Conservation (phyloP, 176 grass and related monocot species). For the Raddia guianensis region DNA sequence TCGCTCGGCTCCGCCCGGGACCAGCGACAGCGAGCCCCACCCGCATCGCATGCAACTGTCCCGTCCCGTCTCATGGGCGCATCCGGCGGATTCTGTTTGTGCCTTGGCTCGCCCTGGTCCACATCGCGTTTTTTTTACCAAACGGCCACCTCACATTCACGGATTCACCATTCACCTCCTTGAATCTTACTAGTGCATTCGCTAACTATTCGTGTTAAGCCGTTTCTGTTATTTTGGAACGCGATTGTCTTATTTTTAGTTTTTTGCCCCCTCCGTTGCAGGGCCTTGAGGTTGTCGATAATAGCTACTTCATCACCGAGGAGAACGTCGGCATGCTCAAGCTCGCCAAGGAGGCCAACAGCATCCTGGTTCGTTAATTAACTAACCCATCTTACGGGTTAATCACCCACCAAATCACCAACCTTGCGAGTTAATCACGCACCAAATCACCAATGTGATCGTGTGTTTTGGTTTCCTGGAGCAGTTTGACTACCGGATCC, state of each 20-base stretch:
- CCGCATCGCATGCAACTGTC: not conserved
- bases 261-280: not conserved
- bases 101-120: not conserved
- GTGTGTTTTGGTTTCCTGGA: not conserved
- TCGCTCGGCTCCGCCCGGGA: not conserved
- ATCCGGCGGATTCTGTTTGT: not conserved
- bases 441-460: not conserved
- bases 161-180: too few relatives aligned
- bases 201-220: too few relatives aligned
- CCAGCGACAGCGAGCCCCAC: slow-evolving; percentile 6
- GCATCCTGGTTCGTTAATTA: slow-evolving; percentile 56
- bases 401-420: too few relatives aligned
- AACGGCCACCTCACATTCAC: too few relatives aligned
- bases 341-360: slow-evolving; percentile 86
- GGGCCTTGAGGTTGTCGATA: slow-evolving; percentile 78
- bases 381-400: too few relatives aligned
- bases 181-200: too few relatives aligned
- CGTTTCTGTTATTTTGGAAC: too few relatives aligned
- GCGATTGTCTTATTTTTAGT: too few relatives aligned
- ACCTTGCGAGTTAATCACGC: too few relatives aligned
- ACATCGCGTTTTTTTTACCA: not conserved
- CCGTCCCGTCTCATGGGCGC: not conserved
- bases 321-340: slow-evolving; percentile 96
- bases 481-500: slow-evolving; percentile 90
- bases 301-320: slow-evolving; percentile 91